Base-by-base conservation (phyloP, 441 rosid genomes). In the Gossypium lobatum region DNA sequence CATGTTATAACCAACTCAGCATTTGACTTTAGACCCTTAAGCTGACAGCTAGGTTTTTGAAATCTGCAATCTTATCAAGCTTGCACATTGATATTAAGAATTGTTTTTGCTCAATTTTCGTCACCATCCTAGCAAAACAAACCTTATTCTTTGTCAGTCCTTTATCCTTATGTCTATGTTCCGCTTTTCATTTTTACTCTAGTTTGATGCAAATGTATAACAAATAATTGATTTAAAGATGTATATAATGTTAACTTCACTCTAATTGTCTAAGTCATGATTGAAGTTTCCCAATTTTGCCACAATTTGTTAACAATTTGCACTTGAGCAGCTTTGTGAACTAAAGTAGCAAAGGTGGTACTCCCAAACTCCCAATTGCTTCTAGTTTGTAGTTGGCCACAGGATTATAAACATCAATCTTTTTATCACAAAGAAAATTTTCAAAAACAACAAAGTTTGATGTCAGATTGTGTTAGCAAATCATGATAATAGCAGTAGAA, bases 81-180 rank as follows among this genome's bases (percentile, higher is more conserved):
- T 63, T 63, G 26, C 50, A 63, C 68, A 63, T 63, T 63, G 50
- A 18, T 16, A 3, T 62, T 63, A 37, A 64, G 68, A 64, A 37
- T 37, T 8, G 50, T 37, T 21, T 34, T 13, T 63, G 50, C 25
- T 17, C 34, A 63, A 63, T 63, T 62, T 34, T 34, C 1, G 23
- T 34, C 8, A 0, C 13, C 46, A 9, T 42, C 46, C 13, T 42
- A 42, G 46, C 46, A 42, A 42, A 42, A 42, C 13, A 42, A 37
- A 17, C 45, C 25, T 37, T 8, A 37, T 63, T 8, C 26, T 37
- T 37, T 61, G 5, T 2, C 20, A 61, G 65, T 61, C 45, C 65
- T 61, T 26, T 28, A 28, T 28, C 45, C 65, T 61, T 61, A n/a
- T 14, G 20, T 37, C 64, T 42, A 13, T 26, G 37, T 59, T 59